phyloP scores from a whole-genome alignment of 2,329 filamentous ascomycete species.

The Aspergillus calidoustus region DNA sequence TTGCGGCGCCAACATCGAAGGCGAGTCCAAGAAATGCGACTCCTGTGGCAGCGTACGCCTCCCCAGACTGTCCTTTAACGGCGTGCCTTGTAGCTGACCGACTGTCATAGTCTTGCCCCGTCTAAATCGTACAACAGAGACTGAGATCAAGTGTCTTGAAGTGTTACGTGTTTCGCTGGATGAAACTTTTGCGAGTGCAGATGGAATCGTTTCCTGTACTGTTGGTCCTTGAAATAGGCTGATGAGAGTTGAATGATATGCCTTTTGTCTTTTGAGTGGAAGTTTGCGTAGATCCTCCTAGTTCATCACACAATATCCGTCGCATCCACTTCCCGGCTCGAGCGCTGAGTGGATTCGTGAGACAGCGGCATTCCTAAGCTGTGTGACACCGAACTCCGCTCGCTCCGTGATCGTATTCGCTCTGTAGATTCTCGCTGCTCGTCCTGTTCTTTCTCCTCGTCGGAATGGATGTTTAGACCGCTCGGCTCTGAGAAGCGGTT shows the following conservation, averaged over 20 bases:
- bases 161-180: neutral
- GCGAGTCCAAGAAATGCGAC: conserved; percentile 34
- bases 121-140: conserved; percentile 13
- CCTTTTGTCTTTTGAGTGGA: neutral
- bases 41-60: conserved; percentile 33
- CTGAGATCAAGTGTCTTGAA: neutral
- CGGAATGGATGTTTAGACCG: conserved; percentile 15
- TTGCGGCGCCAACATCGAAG: conserved; percentile 31
- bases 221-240: conserved; percentile 7
- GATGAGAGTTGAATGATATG: conserved; percentile 17
- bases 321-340: conserved; percentile 8
- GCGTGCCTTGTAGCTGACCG: conserved; percentile 6
- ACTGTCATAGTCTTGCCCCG: conserved; percentile 26
- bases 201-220: neutral
- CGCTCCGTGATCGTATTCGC: conserved; percentile 20
- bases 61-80: neutral
- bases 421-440: conserved; percentile 12
- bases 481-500: conserved; percentile 39
- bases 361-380: neutral
- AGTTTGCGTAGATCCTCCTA: neutral
- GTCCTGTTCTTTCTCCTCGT: conserved; percentile 11
- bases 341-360: conserved; percentile 1
- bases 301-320: conserved; percentile 18
- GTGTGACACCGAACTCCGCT: conserved; percentile 11
- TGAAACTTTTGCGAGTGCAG: neutral